phyloP scores from a whole-genome alignment of 2,329 filamentous ascomycete genomes.

The Fusarium sp. region DNA sequence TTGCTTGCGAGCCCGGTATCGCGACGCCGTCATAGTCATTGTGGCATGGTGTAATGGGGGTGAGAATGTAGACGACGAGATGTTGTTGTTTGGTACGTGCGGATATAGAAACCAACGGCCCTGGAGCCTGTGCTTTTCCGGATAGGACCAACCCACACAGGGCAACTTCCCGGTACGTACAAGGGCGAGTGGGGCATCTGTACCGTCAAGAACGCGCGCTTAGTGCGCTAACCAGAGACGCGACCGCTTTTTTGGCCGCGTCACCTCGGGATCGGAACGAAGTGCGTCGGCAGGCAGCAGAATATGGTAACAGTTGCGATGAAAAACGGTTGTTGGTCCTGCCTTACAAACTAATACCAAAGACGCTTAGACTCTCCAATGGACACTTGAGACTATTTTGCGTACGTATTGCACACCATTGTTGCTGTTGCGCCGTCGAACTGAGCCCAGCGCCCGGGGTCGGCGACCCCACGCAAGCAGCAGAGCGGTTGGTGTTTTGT shows the following conservation, averaged over 20 bases:
- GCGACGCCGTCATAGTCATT: conserved; percentile 53
- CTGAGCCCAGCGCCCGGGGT: conserved; percentile 30
- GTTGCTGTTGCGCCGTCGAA: conserved; percentile 22
- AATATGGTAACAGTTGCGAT: background rate
- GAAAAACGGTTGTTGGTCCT: background rate
- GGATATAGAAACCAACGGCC: conserved; percentile 7
- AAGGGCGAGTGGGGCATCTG: conserved; percentile 1
- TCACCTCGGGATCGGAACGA: background rate
- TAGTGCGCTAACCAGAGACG: conserved; percentile 23
- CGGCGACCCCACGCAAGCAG: background rate
- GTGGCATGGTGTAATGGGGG: conserved; percentile 33
- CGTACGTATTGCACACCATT: background rate
- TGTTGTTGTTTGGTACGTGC: conserved; percentile 32
- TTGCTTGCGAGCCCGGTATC: conserved; percentile 60
- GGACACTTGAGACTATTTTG: background rate
- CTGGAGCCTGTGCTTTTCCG: background rate
- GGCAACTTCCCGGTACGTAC: conserved; percentile 18
- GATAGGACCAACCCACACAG: background rate
- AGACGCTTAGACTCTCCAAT: background rate
- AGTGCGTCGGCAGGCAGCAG: background rate
- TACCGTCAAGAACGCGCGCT: conserved; percentile 25
- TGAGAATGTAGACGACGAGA: conserved; percentile 30
- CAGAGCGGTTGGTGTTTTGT: background rate
- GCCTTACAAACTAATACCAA: background rate
- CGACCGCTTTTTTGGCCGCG: conserved; percentile 1